These are phyloP conservation scores for Chrysosporium keratinophilum DNA, from an alignment of 2,329 filamentous ascomycete species.

Conservation along the genomic window DNA sequence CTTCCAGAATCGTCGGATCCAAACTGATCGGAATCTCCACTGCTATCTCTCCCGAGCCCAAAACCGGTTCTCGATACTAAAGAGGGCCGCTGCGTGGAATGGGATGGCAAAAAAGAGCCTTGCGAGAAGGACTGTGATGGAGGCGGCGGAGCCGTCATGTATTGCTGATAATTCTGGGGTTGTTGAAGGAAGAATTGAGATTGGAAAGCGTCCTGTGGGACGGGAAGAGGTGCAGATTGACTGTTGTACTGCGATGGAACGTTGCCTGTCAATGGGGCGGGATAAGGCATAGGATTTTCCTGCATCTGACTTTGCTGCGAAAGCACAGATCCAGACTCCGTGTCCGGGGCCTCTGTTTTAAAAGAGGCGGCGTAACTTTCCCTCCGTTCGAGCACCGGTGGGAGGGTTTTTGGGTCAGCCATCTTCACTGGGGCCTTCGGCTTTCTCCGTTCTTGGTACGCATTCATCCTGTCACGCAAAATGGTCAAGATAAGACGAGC, in stretches of 20 bases:
- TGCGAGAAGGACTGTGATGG: not conserved
- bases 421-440: slow-evolving; percentile 21
- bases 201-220: too few relatives aligned
- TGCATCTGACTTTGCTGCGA: not conserved
- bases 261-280: too few relatives aligned
- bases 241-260: too few relatives aligned
- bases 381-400: not conserved
- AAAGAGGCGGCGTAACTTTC: not conserved
- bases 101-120: not conserved
- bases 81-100: not conserved
- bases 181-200: not conserved
- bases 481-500: slow-evolving; percentile 52
- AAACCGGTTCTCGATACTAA: not conserved
- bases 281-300: not conserved
- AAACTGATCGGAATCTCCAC: not conserved
- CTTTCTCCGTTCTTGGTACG: slow-evolving; percentile 24
- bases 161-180: not conserved
- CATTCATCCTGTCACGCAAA: slow-evolving; percentile 40
- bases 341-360: not conserved
- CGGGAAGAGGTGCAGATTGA: too few relatives aligned
- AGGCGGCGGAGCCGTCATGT: not conserved
- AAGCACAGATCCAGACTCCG: not conserved
- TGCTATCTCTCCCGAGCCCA: not conserved
- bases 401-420: slow-evolving; percentile 9
- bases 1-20: slow-evolving; percentile 15